Base-by-base conservation (phyloP, 345 rosid genomes). In the Mercurialis annua region DNA sequence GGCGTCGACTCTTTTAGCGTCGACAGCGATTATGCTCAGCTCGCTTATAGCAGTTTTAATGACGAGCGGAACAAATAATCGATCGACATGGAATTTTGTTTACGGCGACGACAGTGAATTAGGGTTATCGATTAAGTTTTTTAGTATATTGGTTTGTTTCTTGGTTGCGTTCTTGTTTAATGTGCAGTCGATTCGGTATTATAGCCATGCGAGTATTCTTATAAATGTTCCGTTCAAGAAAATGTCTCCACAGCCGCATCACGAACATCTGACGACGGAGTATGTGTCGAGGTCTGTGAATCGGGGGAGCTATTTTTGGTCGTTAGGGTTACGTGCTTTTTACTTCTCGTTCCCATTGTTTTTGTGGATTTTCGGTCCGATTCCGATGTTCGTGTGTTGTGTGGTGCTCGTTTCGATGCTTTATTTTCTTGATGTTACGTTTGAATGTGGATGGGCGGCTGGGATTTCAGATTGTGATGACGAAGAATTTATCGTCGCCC, bases 1-100 rank as follows among this genome's bases (percentile, higher is more conserved):
- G 98, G 96, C 98, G 11, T 92, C 98, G 31, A 92, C 96, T 30
- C 77, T 92, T 9, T 75, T 92, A 69, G 98, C 96, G 24, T 87
- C 96, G 14, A 88, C 92, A 1, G 96, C 96, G 1, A 88, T 90
- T 70, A 88, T 77, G 89, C 76, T 90, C 14, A 82, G 97, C 81
- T 90, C 93, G 6, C 81, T 91, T 21, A 83, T 89, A 20, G 97
- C 92, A 0, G 69, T 87, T 14, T 69, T 92, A 54, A 89, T 92
- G 95, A 71, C 81, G 0, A 68, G 75, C 49, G 75, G 67, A 24
- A 20, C 26, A 2, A 73, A 72, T 38, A 76, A 71, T 2, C 46
- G 72, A 58, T 74, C 86, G 1, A 55, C 72, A 0, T 73, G 83
- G 86, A 53, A 76, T n/a, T 55, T 62, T 34, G 73, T 78, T 10